Evolutionary conservation across 2,329 filamentous ascomycete genomes (phyloP).

Genomic region (Albophoma yamanashiensis): DNA sequence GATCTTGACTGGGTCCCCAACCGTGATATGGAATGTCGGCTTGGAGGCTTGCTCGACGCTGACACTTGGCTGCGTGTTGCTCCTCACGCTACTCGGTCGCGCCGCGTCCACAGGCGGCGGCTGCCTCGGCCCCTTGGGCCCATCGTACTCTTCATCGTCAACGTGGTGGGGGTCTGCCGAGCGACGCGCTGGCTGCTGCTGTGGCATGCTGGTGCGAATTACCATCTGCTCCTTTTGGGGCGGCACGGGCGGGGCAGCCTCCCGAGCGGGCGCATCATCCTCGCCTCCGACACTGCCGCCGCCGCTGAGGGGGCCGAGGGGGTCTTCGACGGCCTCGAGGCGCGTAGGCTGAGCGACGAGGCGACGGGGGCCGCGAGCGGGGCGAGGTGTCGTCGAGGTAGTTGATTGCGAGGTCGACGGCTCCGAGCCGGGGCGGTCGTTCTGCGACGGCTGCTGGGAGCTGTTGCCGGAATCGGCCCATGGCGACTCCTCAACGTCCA

Average conservation of each 20-base stretch:
- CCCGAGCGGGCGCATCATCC: constrained; percentile 20
- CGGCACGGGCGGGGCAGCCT: constrained; percentile 52
- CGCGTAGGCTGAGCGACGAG: constrained; percentile 67
- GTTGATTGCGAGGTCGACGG: constrained; percentile 18
- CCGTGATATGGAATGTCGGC: constrained; percentile 79
- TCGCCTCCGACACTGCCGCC: constrained; percentile 35
- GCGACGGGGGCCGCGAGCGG: constrained; percentile 44
- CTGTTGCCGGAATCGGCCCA: constrained; percentile 37
- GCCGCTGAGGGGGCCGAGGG: constrained; percentile 67
- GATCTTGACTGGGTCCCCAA: constrained; percentile 96
- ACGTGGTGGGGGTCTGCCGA: constrained; percentile 52
- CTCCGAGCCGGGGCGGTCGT: constrained; percentile 18
- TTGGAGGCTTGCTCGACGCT: constrained; percentile 90
- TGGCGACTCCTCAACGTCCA: constrained; percentile 43
- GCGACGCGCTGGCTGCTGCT: constrained; percentile 30
- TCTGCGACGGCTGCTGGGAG: constrained; percentile 18
- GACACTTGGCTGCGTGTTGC: constrained; percentile 61
- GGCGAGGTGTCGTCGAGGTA: constrained; percentile 23
- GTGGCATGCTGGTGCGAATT: constrained; percentile 46
- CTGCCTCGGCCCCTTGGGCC: constrained; percentile 41
- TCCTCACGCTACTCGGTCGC: constrained; percentile 38
- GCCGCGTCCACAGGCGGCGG: constrained; percentile 56
- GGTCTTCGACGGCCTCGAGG: constrained; percentile 67
- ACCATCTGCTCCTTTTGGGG: constrained; percentile 57
- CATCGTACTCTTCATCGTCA: constrained; percentile 58